Evolutionary conservation across 768 basidiomycete species (phyloP).

Genomic region (Gyrodon lividus): DNA sequence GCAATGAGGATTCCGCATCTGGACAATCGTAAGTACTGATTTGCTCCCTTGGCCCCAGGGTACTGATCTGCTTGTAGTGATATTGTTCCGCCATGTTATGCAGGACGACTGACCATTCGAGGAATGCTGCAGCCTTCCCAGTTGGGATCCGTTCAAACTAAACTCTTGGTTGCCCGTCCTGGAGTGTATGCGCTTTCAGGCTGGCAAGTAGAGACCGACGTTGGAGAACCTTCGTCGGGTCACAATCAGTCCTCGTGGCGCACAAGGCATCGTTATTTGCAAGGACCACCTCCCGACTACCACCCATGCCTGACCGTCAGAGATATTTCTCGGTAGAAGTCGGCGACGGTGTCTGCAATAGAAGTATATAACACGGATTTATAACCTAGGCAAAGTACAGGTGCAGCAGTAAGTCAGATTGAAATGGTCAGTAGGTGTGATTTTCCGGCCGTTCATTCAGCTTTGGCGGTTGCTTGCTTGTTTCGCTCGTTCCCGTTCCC

Average conservation of each 20-base stretch:
- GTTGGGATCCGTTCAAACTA: constrained; percentile 42
- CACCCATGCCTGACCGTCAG: constrained; percentile 36
- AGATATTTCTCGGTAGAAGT: constrained; percentile 12
- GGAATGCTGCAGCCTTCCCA: constrained; percentile 55
- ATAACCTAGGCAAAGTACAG: constrained; percentile 2
- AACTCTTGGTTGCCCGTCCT: constrained; percentile 60
- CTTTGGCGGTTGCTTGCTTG: constrained; percentile 16
- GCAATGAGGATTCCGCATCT: constrained; percentile 12
- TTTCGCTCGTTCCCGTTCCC: constrained; percentile 32
- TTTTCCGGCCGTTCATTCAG: constrained; percentile 14
- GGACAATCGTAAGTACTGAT: constrained; percentile 22
- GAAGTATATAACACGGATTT: constrained; percentile 15
- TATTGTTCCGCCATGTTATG: constrained; percentile 53
- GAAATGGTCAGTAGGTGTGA: constrained; percentile 16
- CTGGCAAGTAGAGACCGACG: constrained; percentile 70
- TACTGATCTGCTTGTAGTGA: constrained; percentile 32
- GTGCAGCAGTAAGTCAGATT: neutral
- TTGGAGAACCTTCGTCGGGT: constrained; percentile 38
- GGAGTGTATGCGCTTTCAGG: constrained; percentile 63
- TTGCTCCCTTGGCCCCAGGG: neutral
- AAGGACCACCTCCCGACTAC: constrained; percentile 32
- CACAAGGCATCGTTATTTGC: constrained; percentile 41
- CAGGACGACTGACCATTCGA: constrained; percentile 66
- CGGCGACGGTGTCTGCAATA: neutral
- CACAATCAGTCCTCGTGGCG: constrained; percentile 26